These are phyloP conservation scores for Austroboletus novae-zelandiae DNA, from an alignment of 1,284 basidiomycete species.

Conservation along the genomic window DNA sequence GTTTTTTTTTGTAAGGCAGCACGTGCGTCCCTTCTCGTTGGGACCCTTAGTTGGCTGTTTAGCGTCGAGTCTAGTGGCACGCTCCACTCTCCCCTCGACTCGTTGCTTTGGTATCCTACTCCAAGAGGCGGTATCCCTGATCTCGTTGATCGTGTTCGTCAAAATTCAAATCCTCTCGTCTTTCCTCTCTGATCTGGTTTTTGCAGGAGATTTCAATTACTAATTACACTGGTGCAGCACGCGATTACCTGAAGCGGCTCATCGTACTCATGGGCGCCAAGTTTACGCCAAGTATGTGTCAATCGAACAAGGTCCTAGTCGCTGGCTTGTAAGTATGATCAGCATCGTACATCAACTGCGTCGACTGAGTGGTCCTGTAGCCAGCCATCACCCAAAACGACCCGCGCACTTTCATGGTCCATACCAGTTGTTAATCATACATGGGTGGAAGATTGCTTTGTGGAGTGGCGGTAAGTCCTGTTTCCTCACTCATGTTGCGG, in stretches of 20 bases:
- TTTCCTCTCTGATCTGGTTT: not conserved
- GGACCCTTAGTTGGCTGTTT: constrained; percentile 80
- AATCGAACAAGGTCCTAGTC: constrained; percentile 73
- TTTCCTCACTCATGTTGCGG: not conserved
- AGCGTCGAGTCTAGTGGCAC: constrained; percentile 66
- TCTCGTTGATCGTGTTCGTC: constrained; percentile 44
- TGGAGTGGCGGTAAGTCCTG: constrained; percentile 54
- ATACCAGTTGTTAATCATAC: constrained; percentile 86
- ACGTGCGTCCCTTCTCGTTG: constrained; percentile 52
- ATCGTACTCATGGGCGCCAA: constrained; percentile 74
- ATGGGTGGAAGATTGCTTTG: constrained; percentile 88
- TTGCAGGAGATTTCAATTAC: constrained; percentile 76
- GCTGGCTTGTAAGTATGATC: constrained; percentile 68
- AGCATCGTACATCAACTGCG: not conserved
- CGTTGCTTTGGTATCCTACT: constrained; percentile 52
- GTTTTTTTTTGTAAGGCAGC: constrained; percentile 13
- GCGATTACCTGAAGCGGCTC: constrained; percentile 84
- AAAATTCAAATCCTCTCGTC: not conserved
- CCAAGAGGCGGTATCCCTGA: constrained; percentile 45
- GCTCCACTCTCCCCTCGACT: constrained; percentile 66
- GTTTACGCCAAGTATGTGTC: constrained; percentile 80
- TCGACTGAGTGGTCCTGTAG: constrained; percentile 7
- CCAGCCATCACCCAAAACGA: constrained; percentile 37
- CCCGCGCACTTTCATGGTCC: constrained; percentile 73
- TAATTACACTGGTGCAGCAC: constrained; percentile 81